A percentile compares a stretch with the other conserved stretches of the same genome.
These are phyloP conservation scores for Petunia axillaris DNA, from an alignment of 257 asterid species.

Conservation along the genomic window DNA sequence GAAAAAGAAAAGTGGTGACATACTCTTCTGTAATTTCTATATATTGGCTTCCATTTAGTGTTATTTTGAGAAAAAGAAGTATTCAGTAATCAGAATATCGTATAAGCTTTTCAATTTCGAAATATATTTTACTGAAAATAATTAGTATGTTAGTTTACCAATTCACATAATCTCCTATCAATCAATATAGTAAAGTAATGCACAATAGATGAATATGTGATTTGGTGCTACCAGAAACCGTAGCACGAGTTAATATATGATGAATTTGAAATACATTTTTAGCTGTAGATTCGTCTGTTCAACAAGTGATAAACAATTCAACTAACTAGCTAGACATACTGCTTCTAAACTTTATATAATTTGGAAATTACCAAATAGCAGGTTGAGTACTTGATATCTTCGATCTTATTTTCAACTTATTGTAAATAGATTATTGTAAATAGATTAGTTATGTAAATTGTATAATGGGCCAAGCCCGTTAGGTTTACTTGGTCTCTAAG, in stretches of 20 bases:
- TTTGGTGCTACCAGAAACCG: not conserved
- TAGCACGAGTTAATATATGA: not conserved
- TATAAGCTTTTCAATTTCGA: not conserved
- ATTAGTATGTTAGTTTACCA: not conserved
- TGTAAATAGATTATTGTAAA: too few species aligned
- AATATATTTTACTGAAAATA: not conserved
- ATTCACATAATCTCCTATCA: not conserved
- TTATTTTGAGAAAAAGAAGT: too few species aligned
- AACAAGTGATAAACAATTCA: not conserved
- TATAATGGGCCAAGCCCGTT: too few species aligned
- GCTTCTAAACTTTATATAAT: too few species aligned
- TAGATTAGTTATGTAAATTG: too few species aligned
- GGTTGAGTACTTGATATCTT: not conserved
- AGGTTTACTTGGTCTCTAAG: too few species aligned
- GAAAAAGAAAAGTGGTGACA: too few species aligned
- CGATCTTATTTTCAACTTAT: not conserved
- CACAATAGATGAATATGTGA: not conserved
- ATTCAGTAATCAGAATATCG: not conserved
- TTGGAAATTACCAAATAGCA: not conserved
- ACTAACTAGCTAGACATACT: not conserved
- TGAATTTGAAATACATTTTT: not conserved
- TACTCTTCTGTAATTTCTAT: too few species aligned
- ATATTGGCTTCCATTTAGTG: too few species aligned
- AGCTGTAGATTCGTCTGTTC: not conserved
- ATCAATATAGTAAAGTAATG: too few species aligned